Evolutionary conservation across 179 eudicot genomes (phyloP), one percentile per base, ranked within the genome.

Genomic region (Sideroxylon spinosum): DNA sequence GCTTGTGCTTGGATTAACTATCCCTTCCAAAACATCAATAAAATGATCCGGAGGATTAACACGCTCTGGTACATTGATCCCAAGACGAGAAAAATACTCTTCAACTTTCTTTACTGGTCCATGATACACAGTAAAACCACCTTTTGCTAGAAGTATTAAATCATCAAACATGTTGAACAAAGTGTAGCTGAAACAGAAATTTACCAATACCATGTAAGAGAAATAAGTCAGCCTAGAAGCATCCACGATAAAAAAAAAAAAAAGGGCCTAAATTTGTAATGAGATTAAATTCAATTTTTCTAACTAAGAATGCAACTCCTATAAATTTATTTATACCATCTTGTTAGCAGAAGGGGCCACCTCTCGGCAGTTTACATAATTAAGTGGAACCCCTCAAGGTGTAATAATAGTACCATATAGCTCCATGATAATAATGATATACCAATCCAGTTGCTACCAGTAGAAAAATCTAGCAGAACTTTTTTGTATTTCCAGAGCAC

Each of bases 81-180:
- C 99, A 25, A 95, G 80, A 60, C 86, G 83, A 9, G 94, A 53
- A 80, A 95, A 95, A 75, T 95, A 95, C 44, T 93, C 98, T 85
- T 95, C 99, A 0, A 89, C 94, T 80, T 88, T 90, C 73, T 83
- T 89, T 9, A 84, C 88, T 0, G 99, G 79, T 19, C 99, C 99
- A 70, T 93, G 99, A 80, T 93, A 95, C 64, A 89, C 99, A 0
- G 91, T 89, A 22, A 93, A 86, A 48, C 99, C 99, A 74, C 99
- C 99, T 76, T 95, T 95, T 63, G 98, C 98, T 70, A 95, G 89
- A 80, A 95, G 88, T 81, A 95, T 80, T 61, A 95, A 87, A 77
- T 95, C 99, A 79, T 95, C 97, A 78, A 95, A 95, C 97, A 91
- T 92, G 84, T 89, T 90, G 82, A 90, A 93, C 79, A 95, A 82